Evolutionary conservation across 2,329 filamentous ascomycete genomes (phyloP).

Genomic region (Colletotrichum siamense): DNA sequence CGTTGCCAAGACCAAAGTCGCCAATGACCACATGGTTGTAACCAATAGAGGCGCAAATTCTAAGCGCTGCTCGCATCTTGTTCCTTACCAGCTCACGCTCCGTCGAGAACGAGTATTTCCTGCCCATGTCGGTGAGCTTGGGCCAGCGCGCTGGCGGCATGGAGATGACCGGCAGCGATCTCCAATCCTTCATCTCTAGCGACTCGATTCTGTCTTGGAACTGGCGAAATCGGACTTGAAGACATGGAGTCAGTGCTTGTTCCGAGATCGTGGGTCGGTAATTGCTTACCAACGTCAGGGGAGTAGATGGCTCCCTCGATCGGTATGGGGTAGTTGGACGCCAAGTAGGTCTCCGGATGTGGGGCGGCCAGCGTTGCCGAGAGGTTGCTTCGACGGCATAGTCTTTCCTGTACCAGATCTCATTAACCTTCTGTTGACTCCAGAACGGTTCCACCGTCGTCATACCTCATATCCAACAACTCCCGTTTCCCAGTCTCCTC

Average conservation of each 20-base stretch:
- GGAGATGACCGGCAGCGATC: constrained; percentile 72
- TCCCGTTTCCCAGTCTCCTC: constrained; percentile 80
- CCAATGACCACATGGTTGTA: constrained; percentile 65
- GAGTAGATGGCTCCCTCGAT: constrained; percentile 74
- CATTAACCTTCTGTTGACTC: not conserved
- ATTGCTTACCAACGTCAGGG: constrained; percentile 63
- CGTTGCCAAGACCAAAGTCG: constrained; percentile 69
- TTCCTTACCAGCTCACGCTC: constrained; percentile 75
- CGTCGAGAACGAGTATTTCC: constrained; percentile 73
- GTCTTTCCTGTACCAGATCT: constrained; percentile 61
- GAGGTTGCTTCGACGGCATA: constrained; percentile 77
- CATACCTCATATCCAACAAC: constrained; percentile 45
- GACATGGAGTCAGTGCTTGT: not conserved
- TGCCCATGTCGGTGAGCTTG: constrained; percentile 72
- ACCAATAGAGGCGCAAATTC: constrained; percentile 68
- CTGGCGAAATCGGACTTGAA: constrained; percentile 73
- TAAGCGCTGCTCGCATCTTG: constrained; percentile 74
- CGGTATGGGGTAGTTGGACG: constrained; percentile 73
- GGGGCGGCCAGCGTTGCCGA: constrained; percentile 71
- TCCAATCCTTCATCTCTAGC: constrained; percentile 57
- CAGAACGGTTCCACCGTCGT: not conserved
- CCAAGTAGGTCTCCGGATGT: constrained; percentile 49
- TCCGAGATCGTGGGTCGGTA: not conserved
- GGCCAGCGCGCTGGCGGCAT: constrained; percentile 76
- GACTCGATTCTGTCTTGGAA: constrained; percentile 69